Evolutionary conservation across 2,329 filamentous ascomycete genomes (phyloP).

Genomic region (Sarocladium brachiariae): DNA sequence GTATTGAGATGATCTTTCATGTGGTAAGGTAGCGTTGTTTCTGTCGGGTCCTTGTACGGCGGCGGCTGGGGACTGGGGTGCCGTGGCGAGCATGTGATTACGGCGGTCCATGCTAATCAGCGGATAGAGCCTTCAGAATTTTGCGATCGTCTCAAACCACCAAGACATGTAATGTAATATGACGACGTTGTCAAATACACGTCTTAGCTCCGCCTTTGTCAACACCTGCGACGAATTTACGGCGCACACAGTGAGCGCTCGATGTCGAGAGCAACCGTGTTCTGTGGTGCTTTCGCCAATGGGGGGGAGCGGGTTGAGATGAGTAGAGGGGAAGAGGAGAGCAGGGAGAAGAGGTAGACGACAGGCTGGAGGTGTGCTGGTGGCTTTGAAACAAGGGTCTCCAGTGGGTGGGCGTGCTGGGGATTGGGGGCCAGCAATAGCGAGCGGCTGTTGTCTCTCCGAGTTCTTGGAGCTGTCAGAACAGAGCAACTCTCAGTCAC

Average conservation of each 20-base stretch:
- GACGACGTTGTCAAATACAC: background rate
- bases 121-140: background rate
- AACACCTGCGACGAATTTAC: background rate
- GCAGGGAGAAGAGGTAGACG: background rate
- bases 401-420: background rate
- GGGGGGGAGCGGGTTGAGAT: background rate
- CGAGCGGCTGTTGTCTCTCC: background rate
- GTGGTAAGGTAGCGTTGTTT: background rate
- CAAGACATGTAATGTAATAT: background rate
- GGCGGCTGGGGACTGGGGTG: constrained; percentile 12
- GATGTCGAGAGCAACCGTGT: background rate
- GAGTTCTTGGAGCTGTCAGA: background rate
- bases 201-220: background rate
- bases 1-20: background rate
- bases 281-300: background rate
- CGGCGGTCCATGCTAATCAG: constrained; percentile 28
- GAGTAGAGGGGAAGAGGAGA: background rate
- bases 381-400: constrained; percentile 4
- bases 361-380: background rate
- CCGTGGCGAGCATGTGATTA: constrained; percentile 38
- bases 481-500: background rate
- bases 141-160: background rate
- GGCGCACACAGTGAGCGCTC: background rate
- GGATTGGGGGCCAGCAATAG: background rate
- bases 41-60: background rate